Percentiles rank a stretch among this genome's conserved stretches.
Evolutionary conservation across 2,329 filamentous ascomycete species (phyloP).

Genomic region (Gliomastix tumulicola): DNA sequence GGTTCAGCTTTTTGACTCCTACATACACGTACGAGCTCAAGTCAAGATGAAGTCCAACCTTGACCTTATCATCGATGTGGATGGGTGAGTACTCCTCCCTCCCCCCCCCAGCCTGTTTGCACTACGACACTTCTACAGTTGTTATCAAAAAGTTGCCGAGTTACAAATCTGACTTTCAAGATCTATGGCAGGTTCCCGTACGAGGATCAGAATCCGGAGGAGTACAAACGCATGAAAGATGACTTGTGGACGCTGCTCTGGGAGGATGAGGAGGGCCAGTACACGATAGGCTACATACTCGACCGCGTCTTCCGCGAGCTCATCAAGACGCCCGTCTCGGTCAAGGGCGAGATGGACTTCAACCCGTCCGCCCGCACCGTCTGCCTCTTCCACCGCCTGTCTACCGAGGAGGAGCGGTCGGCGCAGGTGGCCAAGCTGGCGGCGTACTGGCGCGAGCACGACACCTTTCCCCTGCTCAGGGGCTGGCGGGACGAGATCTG

Average conservation of each 20-base stretch:
- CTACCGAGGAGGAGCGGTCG: constrained; percentile 57
- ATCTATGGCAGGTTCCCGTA: constrained; percentile 78
- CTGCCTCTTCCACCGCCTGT: constrained; percentile 48
- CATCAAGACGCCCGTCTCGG: constrained; percentile 31
- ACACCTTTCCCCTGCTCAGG: constrained; percentile 64
- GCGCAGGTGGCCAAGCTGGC: constrained; percentile 48
- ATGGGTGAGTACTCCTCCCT: no score
- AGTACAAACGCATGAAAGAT: constrained; percentile 48
- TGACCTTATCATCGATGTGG: constrained; percentile 45
- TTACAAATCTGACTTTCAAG: not conserved
- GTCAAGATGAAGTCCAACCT: constrained; percentile 27
- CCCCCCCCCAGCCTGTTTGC: no score
- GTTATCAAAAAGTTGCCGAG: no score
- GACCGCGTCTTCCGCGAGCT: constrained; percentile 42
- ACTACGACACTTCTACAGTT: no score
- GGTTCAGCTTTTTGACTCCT: no score
- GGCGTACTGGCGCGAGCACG: constrained; percentile 60
- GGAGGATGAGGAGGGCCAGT: constrained; percentile 54
- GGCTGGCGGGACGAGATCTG: constrained; percentile 80
- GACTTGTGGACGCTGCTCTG: constrained; percentile 61
- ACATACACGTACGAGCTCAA: no score
- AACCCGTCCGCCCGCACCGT: constrained; percentile 55
- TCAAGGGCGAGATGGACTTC: constrained; percentile 55
- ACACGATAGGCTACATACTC: constrained; percentile 57
- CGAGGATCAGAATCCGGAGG: constrained; percentile 50